These are phyloP conservation scores for Akanthomyces muscarius DNA, from an alignment of 2,329 filamentous ascomycete species.

Conservation along the genomic window DNA sequence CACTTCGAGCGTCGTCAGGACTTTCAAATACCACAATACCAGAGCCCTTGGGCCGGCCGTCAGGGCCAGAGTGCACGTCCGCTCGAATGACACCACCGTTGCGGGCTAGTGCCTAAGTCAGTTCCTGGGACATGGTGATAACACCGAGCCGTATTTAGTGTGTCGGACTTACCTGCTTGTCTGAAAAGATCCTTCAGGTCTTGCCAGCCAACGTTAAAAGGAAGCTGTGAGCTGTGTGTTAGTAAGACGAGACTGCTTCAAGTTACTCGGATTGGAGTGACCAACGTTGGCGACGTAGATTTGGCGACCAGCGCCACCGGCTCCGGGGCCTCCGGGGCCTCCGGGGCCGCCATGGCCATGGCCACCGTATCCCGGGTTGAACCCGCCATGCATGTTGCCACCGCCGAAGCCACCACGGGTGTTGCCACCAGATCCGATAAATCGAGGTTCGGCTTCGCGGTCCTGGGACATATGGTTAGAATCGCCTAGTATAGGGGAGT, in stretches of 20 bases:
- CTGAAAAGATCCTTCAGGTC: conserved; percentile 98
- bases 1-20: conserved; percentile 88
- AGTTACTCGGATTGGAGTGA: conserved; percentile 35
- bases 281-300: conserved; percentile 98
- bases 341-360: conserved; percentile 46
- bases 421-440: conserved; percentile 69
- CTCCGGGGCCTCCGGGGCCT: conserved; percentile 43
- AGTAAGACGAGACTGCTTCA: conserved; percentile 9
- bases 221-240: conserved; percentile 60
- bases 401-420: conserved; percentile 53
- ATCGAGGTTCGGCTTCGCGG: conserved; percentile 95
- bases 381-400: conserved; percentile 41
- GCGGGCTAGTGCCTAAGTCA: conserved; percentile 36
- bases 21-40: conserved; percentile 97
- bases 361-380: conserved; percentile 54
- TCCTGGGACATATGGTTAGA: conserved; percentile 54
- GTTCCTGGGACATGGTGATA: neutral
- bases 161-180: conserved; percentile 74
- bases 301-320: conserved; percentile 70
- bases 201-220: conserved; percentile 97
- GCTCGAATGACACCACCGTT: conserved; percentile 84
- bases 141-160: neutral
- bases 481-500: conserved; percentile 1
- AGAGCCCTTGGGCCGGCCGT: conserved; percentile 92
- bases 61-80: conserved; percentile 87